Evolutionary conservation across 108 stramenopile genomes (phyloP), one percentile per base, ranked within the genome.

Genomic region (Epipyxis sp.): DNA sequence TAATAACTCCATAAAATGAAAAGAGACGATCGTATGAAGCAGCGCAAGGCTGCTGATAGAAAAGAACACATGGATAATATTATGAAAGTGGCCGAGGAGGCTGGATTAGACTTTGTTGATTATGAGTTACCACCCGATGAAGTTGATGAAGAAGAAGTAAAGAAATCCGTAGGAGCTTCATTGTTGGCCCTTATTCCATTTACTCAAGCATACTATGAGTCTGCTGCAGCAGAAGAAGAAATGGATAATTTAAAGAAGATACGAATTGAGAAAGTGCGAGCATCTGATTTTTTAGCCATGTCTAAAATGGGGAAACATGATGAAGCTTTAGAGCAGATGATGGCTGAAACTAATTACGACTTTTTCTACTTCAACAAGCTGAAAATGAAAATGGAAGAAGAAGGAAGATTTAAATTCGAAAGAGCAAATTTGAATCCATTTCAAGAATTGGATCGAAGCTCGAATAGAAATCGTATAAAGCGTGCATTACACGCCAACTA

Each of bases 331-430:
- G 71, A 74, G 13, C 27, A 13, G n/a, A 74, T 74, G 71, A 74
- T 74, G 71, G 71, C 44, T 10, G 71, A 74, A 39, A 74, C 71
- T 29, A 57, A 74, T 42, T 57, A 74, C 25, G 71, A 74, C 71
- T 74, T 74, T 42, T 57, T 54, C 50, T 74, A 74, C 71, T 74
- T 74, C 71, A 74, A 74, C 34, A 74, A 74, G 34, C 44, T 74
- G 3, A 74, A 74, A 42, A 46, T 54, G 44, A 74, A 57, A 42
- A 46, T 54, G 50, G 71, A 74, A 42, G 3, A 13, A 42, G 71
- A 74, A 74, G 71, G 71, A 42, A 74, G 43, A 37, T 74, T 74
- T 32, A 6, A 74, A 6, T 74, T 54, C 50, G 32, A 32, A 29
- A 37, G n/a, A 39, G 20, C 16, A 27, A 74, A 65, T 32, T 32